A percentile compares a stretch with the other conserved stretches of the same genome.
Evolutionary conservation across 306 rosid species (phyloP).

Genomic region (Vigna unguiculata): DNA sequence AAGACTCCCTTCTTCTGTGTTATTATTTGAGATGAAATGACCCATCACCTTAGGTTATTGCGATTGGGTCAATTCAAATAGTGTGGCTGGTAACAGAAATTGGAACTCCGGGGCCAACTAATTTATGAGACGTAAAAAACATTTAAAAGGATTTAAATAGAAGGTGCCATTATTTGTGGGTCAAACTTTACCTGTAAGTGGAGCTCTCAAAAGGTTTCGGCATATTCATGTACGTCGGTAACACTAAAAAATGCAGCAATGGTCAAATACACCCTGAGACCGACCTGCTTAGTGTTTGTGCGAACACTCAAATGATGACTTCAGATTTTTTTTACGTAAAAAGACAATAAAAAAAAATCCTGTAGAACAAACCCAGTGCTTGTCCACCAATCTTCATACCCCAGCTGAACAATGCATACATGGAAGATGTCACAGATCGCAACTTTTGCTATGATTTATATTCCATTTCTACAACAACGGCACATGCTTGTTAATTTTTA

Average conservation of each 20-base stretch:
- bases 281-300: constrained; percentile 24
- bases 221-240: neutral
- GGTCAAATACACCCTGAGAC: constrained; percentile 37
- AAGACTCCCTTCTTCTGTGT: constrained; percentile 56
- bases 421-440: neutral
- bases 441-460: neutral
- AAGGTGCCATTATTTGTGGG: constrained; percentile 46
- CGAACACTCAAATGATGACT: constrained; percentile 16
- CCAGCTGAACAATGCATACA: neutral
- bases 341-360: neutral
- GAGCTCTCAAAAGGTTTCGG: constrained; percentile 21
- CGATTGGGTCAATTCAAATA: constrained; percentile 49
- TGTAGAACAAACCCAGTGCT: neutral
- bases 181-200: neutral
- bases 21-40: constrained; percentile 55
- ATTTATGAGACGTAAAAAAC: constrained; percentile 47
- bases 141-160: constrained; percentile 24
- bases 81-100: constrained; percentile 50
- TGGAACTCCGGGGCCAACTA: constrained; percentile 60
- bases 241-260: neutral
- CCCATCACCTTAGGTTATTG: constrained; percentile 57
- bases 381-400: constrained; percentile 1
- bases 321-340: neutral
- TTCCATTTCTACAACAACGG: neutral
- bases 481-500: neutral